phyloP scores from a whole-genome alignment of 441 rosid genomes.

The Populus hybrid region DNA sequence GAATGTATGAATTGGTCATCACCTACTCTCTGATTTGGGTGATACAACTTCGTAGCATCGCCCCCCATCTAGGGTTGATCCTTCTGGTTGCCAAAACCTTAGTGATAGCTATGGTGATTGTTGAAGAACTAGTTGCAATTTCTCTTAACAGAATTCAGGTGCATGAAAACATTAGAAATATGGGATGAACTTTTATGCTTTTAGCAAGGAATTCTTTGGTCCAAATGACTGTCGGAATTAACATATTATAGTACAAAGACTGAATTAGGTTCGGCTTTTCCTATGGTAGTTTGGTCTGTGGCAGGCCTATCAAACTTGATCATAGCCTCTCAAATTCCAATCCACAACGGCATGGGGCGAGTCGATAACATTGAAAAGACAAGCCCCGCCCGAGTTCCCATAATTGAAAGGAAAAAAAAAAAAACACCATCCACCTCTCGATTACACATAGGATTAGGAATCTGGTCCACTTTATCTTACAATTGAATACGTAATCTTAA shows the following conservation, averaged over 20 bases:
- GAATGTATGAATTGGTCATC: background rate
- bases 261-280: background rate
- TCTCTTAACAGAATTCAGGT: background rate
- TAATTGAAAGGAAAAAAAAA: background rate
- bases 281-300: background rate
- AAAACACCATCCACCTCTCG: slow-evolving; percentile 22
- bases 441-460: slow-evolving; percentile 12
- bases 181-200: background rate
- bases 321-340: background rate
- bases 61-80: background rate
- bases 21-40: background rate
- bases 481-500: slow-evolving; percentile 28
- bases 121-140: background rate
- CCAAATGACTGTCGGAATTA: background rate
- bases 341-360: background rate
- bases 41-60: background rate
- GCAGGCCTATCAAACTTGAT: background rate
- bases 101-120: background rate
- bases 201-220: background rate
- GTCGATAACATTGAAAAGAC: slow-evolving; percentile 1
- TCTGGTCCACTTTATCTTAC: slow-evolving; percentile 28
- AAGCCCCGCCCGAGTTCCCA: slow-evolving; percentile 18
- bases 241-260: background rate
- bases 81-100: background rate
- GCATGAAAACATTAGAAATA: background rate